phyloP scores from a whole-genome alignment of 352 stramenopile genomes.

The Phytopythium helicoides region DNA sequence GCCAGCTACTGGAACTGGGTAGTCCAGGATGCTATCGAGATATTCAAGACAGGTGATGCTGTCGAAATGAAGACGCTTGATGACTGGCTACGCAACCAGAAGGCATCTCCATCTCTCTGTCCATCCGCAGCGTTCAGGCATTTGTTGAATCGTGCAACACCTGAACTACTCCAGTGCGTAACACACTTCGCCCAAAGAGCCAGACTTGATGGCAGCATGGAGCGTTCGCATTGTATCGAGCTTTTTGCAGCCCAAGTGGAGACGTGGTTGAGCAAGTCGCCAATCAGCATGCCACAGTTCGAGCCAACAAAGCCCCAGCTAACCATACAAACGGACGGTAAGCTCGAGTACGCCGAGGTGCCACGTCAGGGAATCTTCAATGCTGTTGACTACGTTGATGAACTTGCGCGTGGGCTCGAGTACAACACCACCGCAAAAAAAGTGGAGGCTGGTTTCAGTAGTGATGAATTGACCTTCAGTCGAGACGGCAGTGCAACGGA shows the following conservation, averaged over 20 bases:
- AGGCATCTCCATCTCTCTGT: constrained; percentile 11
- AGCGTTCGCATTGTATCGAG: constrained; percentile 52
- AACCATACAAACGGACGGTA: constrained; percentile 40
- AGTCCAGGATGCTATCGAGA: constrained; percentile 59
- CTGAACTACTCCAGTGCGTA: constrained; percentile 49
- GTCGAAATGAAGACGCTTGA: too few relatives aligned
- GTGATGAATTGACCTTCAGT: constrained; percentile 54
- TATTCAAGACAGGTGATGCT: constrained; percentile 38
- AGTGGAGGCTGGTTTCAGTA: constrained; percentile 37
- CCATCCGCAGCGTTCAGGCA: constrained; percentile 57
- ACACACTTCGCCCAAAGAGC: constrained; percentile 47
- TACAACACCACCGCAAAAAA: constrained; percentile 33
- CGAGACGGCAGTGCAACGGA: constrained; percentile 39
- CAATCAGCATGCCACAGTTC: constrained; percentile 60
- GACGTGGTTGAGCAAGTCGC: constrained; percentile 43
- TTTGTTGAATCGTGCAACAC: constrained; percentile 70
- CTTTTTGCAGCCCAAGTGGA: constrained; percentile 57
- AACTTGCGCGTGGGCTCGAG: constrained; percentile 58
- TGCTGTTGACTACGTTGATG: constrained; percentile 65
- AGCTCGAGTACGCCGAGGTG: constrained; percentile 58
- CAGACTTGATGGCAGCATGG: constrained; percentile 32
- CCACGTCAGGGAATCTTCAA: constrained; percentile 42
- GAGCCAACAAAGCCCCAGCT: constrained; percentile 50
- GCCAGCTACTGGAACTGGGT: constrained; percentile 86
- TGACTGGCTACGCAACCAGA: too few relatives aligned